Base-by-base conservation (phyloP, 2,329 filamentous ascomycete species). In the Penicillium brasilianum region DNA sequence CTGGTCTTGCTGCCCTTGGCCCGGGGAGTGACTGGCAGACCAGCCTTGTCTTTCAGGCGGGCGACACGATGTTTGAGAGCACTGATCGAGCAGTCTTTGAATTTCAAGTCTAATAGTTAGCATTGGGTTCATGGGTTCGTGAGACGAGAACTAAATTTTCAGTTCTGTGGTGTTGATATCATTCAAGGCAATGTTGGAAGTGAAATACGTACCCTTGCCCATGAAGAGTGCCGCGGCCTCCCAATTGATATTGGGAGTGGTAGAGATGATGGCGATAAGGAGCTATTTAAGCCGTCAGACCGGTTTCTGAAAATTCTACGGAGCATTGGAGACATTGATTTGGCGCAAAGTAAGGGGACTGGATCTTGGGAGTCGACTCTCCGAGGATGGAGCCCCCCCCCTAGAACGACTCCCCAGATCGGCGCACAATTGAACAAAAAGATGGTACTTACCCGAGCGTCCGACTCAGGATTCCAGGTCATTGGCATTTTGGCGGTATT, bases 371-470 rank as follows among this genome's bases (percentile, higher is more conserved):
- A 48, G 3, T 48, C 44, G 22, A 11, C 32, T 34, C 8, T 34
- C 25, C 25, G 25, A 28, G 25, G 5, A 34, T 34, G 2, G 8
- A 34, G 32, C 10, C 32, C 10, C 32, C 4, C 32, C 8, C 10
- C 8, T 9, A 13, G 22, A 11, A 3, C 16, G n/a, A 14, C 22
- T 18, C 22, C 9, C 25, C 9, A 6, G 4, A 10, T n/a, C 16
- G 8, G 14, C 16, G 10, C 25, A 4, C 28, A 56, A 32, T 22
- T 8, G 11, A 28, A 22, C 22, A 18, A 8, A 46, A 20, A 30
- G 11, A 22, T 37, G 30, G 2, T 46, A 56, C 62, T 58, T 67
- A 74, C 73, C 64, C 66, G 72, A n/a, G 71, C 71, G 30, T 74
- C 72, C 0, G 65, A 56, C n/a, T 71, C 44, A 0, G 66, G 58